Base-by-base conservation (phyloP, 2,329 filamentous ascomycete genomes). In the Exophiala lecanii-corni region DNA sequence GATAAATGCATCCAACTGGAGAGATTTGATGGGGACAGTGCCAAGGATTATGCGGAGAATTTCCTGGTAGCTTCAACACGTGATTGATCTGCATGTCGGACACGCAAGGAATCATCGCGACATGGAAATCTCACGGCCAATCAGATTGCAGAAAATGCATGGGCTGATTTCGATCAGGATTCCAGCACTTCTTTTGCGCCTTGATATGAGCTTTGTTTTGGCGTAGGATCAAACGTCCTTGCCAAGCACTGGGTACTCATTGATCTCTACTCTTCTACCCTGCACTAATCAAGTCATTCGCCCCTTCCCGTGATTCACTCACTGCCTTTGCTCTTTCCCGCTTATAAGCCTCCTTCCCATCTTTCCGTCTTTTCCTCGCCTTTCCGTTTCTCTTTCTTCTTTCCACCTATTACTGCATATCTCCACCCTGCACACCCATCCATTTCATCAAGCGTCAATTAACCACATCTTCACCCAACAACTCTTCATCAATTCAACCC, bases 401-500 rank as follows among this genome's bases (percentile, higher is more conserved):
- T 43, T 41, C 35, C 38, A 37, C 39, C 38, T 26, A 20, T 45
- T 34, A n/a, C n/a, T n/a, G n/a, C n/a, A n/a, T n/a, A n/a, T n/a
- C n/a, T n/a, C 41, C 20, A 38, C 50, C 36, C 47, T 42, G 16
- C 25, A 31, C 17, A 26, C 28, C 18, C 37, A 37, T 39, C 50
- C 47, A 47, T 43, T 48, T 39, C 37, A 41, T 53, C 45, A 37
- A 50, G 36, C 44, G 46, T 45, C 37, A 48, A 58, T 58, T 54
- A 51, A 48, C 42, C 43, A 54, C 45, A 49, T 50, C 38, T 41
- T 60, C 55, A 51, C 54, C 57, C 19, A 33, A 25, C 44, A 39
- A 43, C 49, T 41, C 47, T 49, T 58, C 37, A 62, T 52, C 50
- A 44, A 54, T 54, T 57, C 52, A 51, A 43, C 41, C 41, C 55